Evolutionary conservation across 2,329 filamentous ascomycete genomes (phyloP).

Genomic region (Fusarium penzigii): DNA sequence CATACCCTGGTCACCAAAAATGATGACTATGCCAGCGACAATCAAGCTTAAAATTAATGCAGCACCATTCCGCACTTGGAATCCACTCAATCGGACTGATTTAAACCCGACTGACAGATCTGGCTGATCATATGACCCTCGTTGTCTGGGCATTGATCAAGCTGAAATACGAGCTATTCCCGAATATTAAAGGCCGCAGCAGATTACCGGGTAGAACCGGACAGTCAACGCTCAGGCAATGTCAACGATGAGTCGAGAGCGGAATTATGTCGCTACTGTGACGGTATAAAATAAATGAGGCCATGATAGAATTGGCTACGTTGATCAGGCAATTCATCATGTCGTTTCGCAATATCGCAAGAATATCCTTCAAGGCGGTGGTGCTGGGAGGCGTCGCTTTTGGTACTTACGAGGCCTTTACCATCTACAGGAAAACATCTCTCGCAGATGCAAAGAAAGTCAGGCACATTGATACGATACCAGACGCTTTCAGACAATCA

Average conservation of each 20-base stretch:
- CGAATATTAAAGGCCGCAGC: not conserved
- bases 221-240: not conserved
- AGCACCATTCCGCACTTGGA: not conserved
- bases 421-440: constrained; percentile 13
- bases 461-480: constrained; percentile 10
- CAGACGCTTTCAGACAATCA: constrained; percentile 28
- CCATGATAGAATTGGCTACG: not conserved
- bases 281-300: not conserved
- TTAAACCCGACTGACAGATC: not conserved
- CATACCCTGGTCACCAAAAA: no score
- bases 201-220: not conserved
- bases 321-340: not conserved
- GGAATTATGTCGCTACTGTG: not conserved
- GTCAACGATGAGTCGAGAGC: not conserved
- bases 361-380: not conserved
- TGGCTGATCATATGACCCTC: no score
- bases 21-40: no score
- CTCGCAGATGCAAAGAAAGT: constrained; percentile 16
- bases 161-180: not conserved
- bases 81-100: not conserved
- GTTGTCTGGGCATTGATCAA: not conserved
- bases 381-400: not conserved
- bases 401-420: constrained; percentile 5
- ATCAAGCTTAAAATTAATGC: no score
- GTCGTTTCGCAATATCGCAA: not conserved